phyloP scores from a whole-genome alignment of 2,329 filamentous ascomycete species.

The Bipolaris zeicola region DNA sequence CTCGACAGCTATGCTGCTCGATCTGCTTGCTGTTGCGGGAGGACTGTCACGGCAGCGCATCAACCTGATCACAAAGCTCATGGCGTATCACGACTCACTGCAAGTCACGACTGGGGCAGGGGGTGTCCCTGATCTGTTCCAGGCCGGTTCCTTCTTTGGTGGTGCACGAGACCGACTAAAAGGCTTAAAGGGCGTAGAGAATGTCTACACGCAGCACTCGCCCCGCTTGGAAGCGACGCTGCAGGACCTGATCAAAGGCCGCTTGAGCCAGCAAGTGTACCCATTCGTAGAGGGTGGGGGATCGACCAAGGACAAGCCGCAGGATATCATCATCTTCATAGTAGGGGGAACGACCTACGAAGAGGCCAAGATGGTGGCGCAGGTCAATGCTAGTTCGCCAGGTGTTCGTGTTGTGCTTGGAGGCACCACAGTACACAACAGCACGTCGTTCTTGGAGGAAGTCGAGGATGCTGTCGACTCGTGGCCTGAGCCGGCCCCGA shows the following conservation, averaged over 20 bases:
- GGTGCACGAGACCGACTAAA: slow-evolving; percentile 88
- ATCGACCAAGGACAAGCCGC: slow-evolving; percentile 89
- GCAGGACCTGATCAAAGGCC: slow-evolving; percentile 91
- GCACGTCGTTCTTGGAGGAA: slow-evolving; percentile 84
- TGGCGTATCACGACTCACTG: slow-evolving; percentile 85
- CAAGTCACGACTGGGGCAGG: slow-evolving; percentile 74
- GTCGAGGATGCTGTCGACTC: slow-evolving; percentile 84
- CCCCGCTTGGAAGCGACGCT: slow-evolving; percentile 84
- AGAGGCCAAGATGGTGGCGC: slow-evolving; percentile 94
- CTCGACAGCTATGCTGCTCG: slow-evolving; percentile 80
- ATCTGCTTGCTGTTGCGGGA: slow-evolving; percentile 84
- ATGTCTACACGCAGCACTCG: slow-evolving; percentile 97
- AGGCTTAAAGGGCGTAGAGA: slow-evolving; percentile 95
- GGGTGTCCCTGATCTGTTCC: slow-evolving; percentile 89
- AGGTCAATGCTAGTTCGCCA: slow-evolving; percentile 88
- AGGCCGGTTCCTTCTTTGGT: slow-evolving; percentile 84
- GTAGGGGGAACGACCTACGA: slow-evolving; percentile 94
- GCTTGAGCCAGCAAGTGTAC: slow-evolving; percentile 83
- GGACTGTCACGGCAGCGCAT: slow-evolving; percentile 76
- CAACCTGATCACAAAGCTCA: slow-evolving; percentile 78
- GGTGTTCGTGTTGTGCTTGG: slow-evolving; percentile 89
- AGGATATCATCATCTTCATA: slow-evolving; percentile 95
- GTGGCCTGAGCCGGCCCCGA: slow-evolving; percentile 71
- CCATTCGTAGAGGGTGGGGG: slow-evolving; percentile 91
- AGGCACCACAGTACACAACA: slow-evolving; percentile 87